Base-by-base conservation (phyloP, 306 rosid genomes). In the Sesbania bispinosa region DNA sequence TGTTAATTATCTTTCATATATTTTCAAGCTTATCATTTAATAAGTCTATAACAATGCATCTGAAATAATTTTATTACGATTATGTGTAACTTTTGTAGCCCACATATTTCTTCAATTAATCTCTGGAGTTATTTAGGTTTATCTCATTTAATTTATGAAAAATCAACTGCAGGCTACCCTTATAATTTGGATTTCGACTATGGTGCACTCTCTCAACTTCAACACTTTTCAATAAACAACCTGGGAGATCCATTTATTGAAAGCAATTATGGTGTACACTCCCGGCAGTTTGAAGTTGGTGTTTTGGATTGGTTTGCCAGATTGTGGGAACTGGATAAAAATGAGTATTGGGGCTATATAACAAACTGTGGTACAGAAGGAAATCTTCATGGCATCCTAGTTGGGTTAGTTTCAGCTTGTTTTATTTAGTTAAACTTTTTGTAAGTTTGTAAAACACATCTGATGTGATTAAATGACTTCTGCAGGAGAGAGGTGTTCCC, bases 341-440 rank as follows among this genome's bases (percentile, higher is more conserved):
- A 69, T 27, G 96, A 95, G 69, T 95, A 95, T 71, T 95, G 99
- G 99, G 99, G 99, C n/a, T 95, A 95, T 84, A 92, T 95, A 46
- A 92, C 99, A 20, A 92, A 95, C 82, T 91, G 99, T 42, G 99
- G 99, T 30, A 95, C 99, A 3, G 99, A 95, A 79, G 99, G 99
- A 43, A 95, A 95, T 80, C 94, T 95, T 39, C 99, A 95, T 70
- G 99, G 99, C 65, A 69, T 84, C 61, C 60, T 84, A 45, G 77
- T 83, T 61, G 87, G 87, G 87, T 83, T 52, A 71, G 87, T 71
- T 71, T 52, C 46, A 50, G 60, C 47, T 21, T 70, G n/a, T 60
- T 32, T 58, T 20, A 54, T 63, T 15, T 42, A 16, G 27, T 52
- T 69, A 48, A 38, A 71, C 33, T 52, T 63, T 73, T 68, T 38